A percentile compares a stretch with the other conserved stretches of the same genome.
phyloP scores from a whole-genome alignment of 495 filamentous ascomycete genomes.

The Pyrenula aspistea region DNA sequence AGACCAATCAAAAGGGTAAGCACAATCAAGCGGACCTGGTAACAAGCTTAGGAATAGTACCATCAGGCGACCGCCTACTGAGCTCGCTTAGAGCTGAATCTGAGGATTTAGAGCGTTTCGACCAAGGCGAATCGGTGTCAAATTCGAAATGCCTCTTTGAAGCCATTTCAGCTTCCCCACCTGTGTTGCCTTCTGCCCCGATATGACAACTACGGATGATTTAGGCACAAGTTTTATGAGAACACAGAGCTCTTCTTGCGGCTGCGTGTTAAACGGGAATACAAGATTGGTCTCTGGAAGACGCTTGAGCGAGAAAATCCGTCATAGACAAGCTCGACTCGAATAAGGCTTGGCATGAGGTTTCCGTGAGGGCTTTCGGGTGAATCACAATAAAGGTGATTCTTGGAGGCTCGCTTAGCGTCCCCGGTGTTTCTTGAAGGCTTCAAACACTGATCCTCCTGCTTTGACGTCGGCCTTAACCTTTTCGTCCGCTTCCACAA shows the following conservation, averaged over 20 bases:
- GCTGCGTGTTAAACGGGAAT: no score
- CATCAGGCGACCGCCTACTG: neutral
- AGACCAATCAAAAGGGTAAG: neutral
- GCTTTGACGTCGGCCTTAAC: slow-evolving; percentile 45
- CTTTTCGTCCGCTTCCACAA: slow-evolving; percentile 47
- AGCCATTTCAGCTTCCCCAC: no score
- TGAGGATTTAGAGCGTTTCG: neutral
- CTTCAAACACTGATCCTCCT: slow-evolving; percentile 44
- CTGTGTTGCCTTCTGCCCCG: no score
- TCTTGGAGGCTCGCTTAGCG: neutral
- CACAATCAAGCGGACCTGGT: neutral
- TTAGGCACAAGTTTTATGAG: no score
- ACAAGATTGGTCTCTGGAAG: no score
- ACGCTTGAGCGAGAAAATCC: no score
- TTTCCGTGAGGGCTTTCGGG: neutral
- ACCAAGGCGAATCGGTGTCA: neutral
- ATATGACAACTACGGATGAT: no score
- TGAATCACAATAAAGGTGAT: no score
- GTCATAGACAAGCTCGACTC: no score
- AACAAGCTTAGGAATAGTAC: neutral
- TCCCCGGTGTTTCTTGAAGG: slow-evolving; percentile 31
- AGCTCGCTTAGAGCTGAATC: neutral
- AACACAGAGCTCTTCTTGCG: no score
- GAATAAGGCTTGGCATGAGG: neutral
- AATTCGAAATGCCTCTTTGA: neutral